Evolutionary conservation across 1,139 yeast genomes (phyloP).

Genomic region (Fermentozyma sake): DNA sequence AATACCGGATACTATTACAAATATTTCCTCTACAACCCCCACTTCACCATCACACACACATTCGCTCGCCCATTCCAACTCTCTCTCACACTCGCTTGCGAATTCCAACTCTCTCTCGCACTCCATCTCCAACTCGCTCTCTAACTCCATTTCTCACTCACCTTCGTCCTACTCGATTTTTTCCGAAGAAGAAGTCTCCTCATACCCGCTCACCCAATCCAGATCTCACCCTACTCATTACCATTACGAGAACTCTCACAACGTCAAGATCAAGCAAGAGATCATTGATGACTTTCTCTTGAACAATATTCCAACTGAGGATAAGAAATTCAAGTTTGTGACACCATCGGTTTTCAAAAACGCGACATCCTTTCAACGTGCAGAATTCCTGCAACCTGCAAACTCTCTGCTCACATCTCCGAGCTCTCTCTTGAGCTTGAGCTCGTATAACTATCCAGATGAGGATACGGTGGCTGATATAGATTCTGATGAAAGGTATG

Average conservation of each 20-base stretch:
- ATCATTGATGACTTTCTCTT: slow-evolving; percentile 37
- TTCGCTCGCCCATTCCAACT: too few relatives aligned
- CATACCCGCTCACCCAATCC: slow-evolving; percentile 11
- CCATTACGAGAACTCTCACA: slow-evolving; percentile 1
- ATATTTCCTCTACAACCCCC: background rate
- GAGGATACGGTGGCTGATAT: slow-evolving; percentile 7
- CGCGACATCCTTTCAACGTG: slow-evolving; percentile 4
- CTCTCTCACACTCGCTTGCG: too few relatives aligned
- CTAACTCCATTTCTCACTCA: slow-evolving; percentile 22
- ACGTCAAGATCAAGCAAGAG: slow-evolving; percentile 31
- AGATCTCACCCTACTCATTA: slow-evolving; percentile 8
- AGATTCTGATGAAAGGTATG: too few relatives aligned
- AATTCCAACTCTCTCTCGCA: too few relatives aligned
- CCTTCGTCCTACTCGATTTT: slow-evolving; percentile 29
- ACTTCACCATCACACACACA: slow-evolving; percentile 1
- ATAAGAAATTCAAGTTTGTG: slow-evolving; percentile 10
- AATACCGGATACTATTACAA: too few relatives aligned
- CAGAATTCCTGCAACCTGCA: too few relatives aligned
- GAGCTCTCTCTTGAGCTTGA: slow-evolving; percentile 30
- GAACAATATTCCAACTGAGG: slow-evolving; percentile 33
- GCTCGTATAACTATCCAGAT: slow-evolving; percentile 22
- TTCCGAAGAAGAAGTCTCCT: slow-evolving; percentile 21
- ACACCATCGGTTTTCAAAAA: slow-evolving; percentile 16
- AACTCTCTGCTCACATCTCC: slow-evolving; percentile 30
- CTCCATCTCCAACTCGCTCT: too few relatives aligned